Base-by-base conservation (phyloP, 257 asterid genomes). In the Asclepias syriaca region DNA sequence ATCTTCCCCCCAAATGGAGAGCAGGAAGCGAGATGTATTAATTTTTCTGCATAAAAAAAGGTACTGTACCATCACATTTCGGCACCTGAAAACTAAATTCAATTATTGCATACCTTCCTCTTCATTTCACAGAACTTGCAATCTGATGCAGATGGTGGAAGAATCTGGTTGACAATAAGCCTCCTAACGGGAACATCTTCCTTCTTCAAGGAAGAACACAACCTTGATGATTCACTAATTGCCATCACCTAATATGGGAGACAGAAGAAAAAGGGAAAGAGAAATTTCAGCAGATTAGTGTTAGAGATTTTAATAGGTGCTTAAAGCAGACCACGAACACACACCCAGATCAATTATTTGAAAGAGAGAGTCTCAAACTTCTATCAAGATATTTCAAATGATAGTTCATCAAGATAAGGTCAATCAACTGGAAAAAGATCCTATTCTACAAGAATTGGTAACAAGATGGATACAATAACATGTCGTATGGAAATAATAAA, bases 81-180 rank as follows among this genome's bases (percentile, higher is more conserved):
- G 53, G 16, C 53, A 11, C 18, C 53, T 48, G 3, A 18, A 48
- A 48, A 48, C 21, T 50, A 50, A 61, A 61, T 32, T 32, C 1
- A 69, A 66, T 15, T 39, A 54, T 46, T 56, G 46, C 71, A 32
- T 84, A 89, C 99, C 99, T 94, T 94, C 75, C 97, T 85, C 84
- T 86, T 94, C 90, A 91, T 84, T 69, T 94, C 85, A 66, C 99
- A 94, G 86, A 94, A 94, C 83, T 90, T 90, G 96, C 99, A 94
- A 80, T 90, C 98, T 15, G 97, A 88, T 78, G 91, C 77, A 39
- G 98, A 93, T 45, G 89, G 87, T 19, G 97, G 96, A 74, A 91
- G 93, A 73, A 94, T 75, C 87, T 94, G 99, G 84, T 91, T 94
- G 74, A 90, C 96, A 40, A 94, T 87, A 32, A 94, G 90, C 77